phyloP scores from a whole-genome alignment of 2,329 filamentous ascomycete species.

The Ambrosiella xylebori region DNA sequence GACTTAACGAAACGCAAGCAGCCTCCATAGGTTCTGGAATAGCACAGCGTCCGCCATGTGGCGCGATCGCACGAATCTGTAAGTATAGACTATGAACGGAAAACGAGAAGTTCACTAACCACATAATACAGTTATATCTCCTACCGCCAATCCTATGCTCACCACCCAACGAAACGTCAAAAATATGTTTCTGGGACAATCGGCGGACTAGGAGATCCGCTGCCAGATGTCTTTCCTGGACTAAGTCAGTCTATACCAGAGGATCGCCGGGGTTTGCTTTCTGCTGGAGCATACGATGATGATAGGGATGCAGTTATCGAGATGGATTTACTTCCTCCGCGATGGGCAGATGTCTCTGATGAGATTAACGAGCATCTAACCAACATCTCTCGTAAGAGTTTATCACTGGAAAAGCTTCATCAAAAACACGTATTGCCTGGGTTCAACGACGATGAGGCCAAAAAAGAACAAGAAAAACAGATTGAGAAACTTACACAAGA shows the following conservation, averaged over 20 bases:
- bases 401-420: constrained; percentile 77
- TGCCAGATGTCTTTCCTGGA: constrained; percentile 40
- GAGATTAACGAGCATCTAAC: constrained; percentile 73
- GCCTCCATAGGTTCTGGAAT: neutral
- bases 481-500: constrained; percentile 83
- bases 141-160: constrained; percentile 95
- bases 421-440: constrained; percentile 93
- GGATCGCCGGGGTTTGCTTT: constrained; percentile 63
- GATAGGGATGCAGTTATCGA: constrained; percentile 93
- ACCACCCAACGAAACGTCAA: constrained; percentile 77
- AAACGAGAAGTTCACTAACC: constrained; percentile 5
- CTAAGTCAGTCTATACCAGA: constrained; percentile 26
- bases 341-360: constrained; percentile 91
- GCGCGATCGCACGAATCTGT: constrained; percentile 99
- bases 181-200: constrained; percentile 36
- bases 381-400: constrained; percentile 66
- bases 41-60: constrained; percentile 57
- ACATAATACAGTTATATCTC: constrained; percentile 63
- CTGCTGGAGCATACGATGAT: constrained; percentile 58
- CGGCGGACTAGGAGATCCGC: constrained; percentile 36
- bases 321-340: constrained; percentile 89
- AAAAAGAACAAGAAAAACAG: constrained; percentile 69
- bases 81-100: constrained; percentile 20
- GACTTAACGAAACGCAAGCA: neutral
- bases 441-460: constrained; percentile 87